Base-by-base conservation (phyloP, 441 rosid genomes). In the Erodium texanum region DNA sequence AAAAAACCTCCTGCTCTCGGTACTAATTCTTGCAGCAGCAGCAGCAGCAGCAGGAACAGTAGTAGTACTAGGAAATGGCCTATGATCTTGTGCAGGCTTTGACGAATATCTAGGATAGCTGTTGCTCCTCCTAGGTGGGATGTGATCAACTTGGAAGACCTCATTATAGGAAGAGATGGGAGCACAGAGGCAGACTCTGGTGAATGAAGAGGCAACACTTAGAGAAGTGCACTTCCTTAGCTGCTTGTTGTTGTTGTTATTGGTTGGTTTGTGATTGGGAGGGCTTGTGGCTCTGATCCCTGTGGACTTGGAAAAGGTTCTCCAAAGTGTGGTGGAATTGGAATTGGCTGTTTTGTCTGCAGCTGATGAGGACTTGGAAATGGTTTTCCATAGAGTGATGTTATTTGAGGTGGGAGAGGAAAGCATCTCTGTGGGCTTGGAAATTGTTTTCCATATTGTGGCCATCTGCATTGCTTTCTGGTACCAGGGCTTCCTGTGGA, bases 131-230 rank as follows among this genome's bases (percentile, higher is more conserved):
- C 97, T 83, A 0, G 99, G 98, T 0, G 89, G 94, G 18, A 89
- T 81, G 61, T 54, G 61, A 34, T 89, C 86, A 0, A 87, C 83
- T 5, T 84, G 72, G 24, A 90, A 90, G 0, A 86, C 96, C 76
- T 89, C 96, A 23, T 82, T 86, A 87, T 93, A 93, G 7, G 97
- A 90, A 43, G 95, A 89, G 50, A 93, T 86, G 0, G 99, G 94
- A 14, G 86, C 89, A 9, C 99, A 91, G 14, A 93, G 86, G 80
- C 99, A 93, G 45, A 91, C 96, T 22, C 96, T 68, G 7, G 98
- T 93, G 27, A 93, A 90, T 0, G 98, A 84, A 15, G 86, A 80
- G 1, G 96, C 95, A 43, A 87, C 81, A 72, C 83, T 86, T 3
- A 89, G 74, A 7, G 99, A 93, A 18, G 84, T 85, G 75, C 93